Base-by-base conservation (phyloP, 2,329 filamentous ascomycete species). In the Pseudocercospora cruenta region DNA sequence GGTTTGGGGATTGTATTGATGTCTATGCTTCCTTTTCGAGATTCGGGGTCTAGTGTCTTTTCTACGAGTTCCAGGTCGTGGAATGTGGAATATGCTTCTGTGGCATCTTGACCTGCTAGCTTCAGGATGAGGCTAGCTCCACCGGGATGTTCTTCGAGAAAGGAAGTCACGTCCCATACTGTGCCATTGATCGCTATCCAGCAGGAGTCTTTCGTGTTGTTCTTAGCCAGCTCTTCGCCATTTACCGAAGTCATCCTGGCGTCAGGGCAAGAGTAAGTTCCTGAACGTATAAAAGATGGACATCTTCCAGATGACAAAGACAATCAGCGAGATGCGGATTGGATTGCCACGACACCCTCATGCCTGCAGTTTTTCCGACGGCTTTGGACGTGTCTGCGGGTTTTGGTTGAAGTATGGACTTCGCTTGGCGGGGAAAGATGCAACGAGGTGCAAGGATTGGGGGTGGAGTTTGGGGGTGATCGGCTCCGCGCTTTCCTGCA, bases 141-240 rank as follows among this genome's bases (percentile, higher is more conserved):
- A 67, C 93, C 93, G 24, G 93, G 93, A 76, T 96, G 93, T 78
- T 96, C 91, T 10, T 91, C 90, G n/a, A 95, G 80, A 77, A 95
- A 96, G 51, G 93, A 91, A 3, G 93, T 96, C 65, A 96, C 91
- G 83, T 96, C 92, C 81, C 95, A 97, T 69, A 97, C 92, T 71
- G 92, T 87, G 72, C 90, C 91, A 78, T 96, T 94, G 26, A 97
- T 85, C 61, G 94, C 86, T 1, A 97, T 92, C 93, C 94, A 97
- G 81, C 94, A 97, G 81, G 91, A 94, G 19, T 94, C 88, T 62
- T 85, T 77, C 2, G 90, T 89, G 76, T 91, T 94, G 82, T 97
- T 93, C 76, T 93, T 91, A 68, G 90, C 90, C 70, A 97, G 80
- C 63, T 87, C 83, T 33, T 69, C 64, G 51, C 54, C 65, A 16